Base-by-base conservation (phyloP, 2,329 filamentous ascomycete genomes). In the Colletotrichum abscissum region DNA sequence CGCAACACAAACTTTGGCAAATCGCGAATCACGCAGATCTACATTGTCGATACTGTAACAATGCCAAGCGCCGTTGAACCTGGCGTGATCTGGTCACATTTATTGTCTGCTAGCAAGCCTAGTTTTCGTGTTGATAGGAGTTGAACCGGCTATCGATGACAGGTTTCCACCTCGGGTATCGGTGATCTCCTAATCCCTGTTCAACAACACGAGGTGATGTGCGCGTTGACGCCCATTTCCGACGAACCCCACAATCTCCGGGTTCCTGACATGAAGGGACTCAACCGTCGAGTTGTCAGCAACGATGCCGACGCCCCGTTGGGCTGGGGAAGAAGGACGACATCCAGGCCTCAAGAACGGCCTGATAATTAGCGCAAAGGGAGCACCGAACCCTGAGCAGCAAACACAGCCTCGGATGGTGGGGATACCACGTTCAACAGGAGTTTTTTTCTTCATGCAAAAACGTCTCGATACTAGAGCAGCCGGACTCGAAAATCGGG, bases 281-380 rank as follows among this genome's bases (percentile, higher is more conserved):
- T 46, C 42, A 9, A n/a, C 19, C 42, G 42, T 46, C 16, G 19
- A 19, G 42, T 46, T n/a, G 54, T 54, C 38, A 33, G 11, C 22
- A 19, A 42, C 12, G 30, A 63, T 9, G 58, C 8, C 30, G 30
- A 33, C 68, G 5, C 12, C 55, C 62, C 19, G 19, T 46, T 12
- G 35, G 46, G 12, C n/a, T 22, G 12, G 26, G 26, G 12, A 19
- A 22, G 9, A 4, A 28, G 7, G 19, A 24, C n/a, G 9, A 4
- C 8, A 4, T 49, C 33, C 19, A 3, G 46, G 6, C 28, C 11
- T 22, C 7, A 46, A 19, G 28, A 33, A 28, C 19, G 6, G n/a
- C 19, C n/a, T 33, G n/a, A 33, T 33, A 64, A 70, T 56, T 70
- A 52, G 35, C 66, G 59, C 70, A 73, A 35, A 38, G 22, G 16